Conservation (phyloP, 2,329 filamentous ascomycete species). For the Bipolaris victoriae region DNA sequence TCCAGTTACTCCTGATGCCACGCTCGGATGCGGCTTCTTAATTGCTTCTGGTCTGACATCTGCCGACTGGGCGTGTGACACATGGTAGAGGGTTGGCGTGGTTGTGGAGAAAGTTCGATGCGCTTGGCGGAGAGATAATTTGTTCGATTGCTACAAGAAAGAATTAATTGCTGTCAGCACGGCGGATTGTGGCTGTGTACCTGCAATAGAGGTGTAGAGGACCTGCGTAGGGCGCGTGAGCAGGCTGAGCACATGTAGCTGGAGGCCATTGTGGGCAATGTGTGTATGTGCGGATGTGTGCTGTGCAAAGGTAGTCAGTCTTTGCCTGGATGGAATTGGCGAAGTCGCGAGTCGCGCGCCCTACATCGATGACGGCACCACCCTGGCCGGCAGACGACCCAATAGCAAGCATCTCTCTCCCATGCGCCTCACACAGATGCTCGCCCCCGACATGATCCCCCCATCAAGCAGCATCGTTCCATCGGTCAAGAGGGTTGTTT, state of each 20-base stretch:
- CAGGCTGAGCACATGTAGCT: constrained; percentile 48
- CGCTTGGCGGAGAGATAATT: constrained; percentile 23
- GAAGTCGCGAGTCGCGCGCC: constrained; percentile 37
- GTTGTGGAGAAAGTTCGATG: constrained; percentile 35
- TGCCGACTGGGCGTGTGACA: constrained; percentile 25
- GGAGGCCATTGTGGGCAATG: constrained; percentile 42
- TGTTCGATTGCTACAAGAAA: constrained; percentile 27
- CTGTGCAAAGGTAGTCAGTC: constrained; percentile 6
- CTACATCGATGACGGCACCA: constrained; percentile 45
- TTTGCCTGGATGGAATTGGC: constrained; percentile 19
- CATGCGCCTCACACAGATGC: constrained; percentile 6
- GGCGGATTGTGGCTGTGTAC: constrained; percentile 18
- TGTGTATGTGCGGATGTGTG: background rate
- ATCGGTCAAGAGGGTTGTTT: background rate
- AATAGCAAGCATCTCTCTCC: constrained; percentile 16
- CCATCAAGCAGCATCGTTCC: background rate
- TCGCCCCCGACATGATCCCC: background rate
- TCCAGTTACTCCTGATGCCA: constrained; percentile 24
- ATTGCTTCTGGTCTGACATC: constrained; percentile 24
- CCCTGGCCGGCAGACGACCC: constrained; percentile 18
- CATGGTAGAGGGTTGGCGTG: constrained; percentile 31
- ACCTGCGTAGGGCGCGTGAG: constrained; percentile 33
- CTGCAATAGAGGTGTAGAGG: constrained; percentile 24
- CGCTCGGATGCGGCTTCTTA: constrained; percentile 25
- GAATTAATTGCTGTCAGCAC: constrained; percentile 21